phyloP scores from a whole-genome alignment of 2,329 filamentous ascomycete species.

The Pseudocercospora vitis region DNA sequence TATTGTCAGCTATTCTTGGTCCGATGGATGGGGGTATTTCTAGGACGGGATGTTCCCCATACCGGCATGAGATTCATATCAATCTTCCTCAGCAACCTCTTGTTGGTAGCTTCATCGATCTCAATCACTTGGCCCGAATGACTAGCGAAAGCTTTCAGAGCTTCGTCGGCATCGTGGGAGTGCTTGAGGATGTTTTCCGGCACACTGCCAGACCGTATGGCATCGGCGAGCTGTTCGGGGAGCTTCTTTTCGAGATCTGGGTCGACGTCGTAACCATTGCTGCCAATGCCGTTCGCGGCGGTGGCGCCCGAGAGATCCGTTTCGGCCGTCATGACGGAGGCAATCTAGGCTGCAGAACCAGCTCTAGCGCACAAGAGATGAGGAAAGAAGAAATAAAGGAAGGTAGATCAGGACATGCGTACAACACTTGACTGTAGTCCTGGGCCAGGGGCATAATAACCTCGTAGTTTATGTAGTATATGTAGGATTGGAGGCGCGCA shows the following conservation, averaged over 20 bases:
- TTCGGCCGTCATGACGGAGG: not conserved
- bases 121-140: conserved; percentile 53
- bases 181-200: conserved; percentile 50
- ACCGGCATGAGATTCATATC: conserved; percentile 62
- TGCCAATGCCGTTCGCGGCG: not conserved
- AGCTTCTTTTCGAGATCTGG: conserved; percentile 31
- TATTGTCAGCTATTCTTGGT: not conserved
- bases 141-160: conserved; percentile 57
- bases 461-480: no score
- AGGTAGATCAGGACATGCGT: not conserved
- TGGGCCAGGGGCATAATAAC: no score
- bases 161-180: conserved; percentile 60
- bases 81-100: conserved; percentile 59
- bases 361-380: not conserved
- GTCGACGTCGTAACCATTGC: conserved; percentile 15
- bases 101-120: conserved; percentile 58
- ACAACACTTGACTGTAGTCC: not conserved
- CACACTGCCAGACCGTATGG: conserved; percentile 33
- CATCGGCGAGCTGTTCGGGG: conserved; percentile 29
- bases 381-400: not conserved
- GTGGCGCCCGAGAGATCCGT: not conserved
- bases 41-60: not conserved
- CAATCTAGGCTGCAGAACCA: not conserved
- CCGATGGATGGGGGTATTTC: no score
- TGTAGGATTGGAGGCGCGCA: not conserved